phyloP scores from a whole-genome alignment of 2,329 filamentous ascomycete genomes.

The Aspergillus thermomutatus region DNA sequence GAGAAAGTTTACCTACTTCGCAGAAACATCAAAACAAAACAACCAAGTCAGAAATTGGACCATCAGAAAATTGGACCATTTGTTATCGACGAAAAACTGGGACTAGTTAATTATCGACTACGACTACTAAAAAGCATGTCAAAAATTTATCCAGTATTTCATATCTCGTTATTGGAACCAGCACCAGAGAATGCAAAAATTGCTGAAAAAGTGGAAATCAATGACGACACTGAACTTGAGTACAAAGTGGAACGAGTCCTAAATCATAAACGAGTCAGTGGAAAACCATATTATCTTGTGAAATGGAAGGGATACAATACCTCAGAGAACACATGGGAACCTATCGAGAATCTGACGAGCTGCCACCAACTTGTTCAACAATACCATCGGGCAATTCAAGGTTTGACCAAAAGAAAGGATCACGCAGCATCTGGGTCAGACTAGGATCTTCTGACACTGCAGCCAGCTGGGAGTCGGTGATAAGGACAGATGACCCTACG shows the following conservation, averaged over 20 bases:
- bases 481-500: no score
- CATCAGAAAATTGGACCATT: not conserved
- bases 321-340: conserved; percentile 7
- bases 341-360: conserved; percentile 6
- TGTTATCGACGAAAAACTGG: not conserved
- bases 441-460: no score
- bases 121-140: not conserved
- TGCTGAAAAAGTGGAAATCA: not conserved
- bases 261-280: not conserved
- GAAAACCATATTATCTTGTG: conserved; percentile 1
- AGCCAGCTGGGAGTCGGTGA: no score
- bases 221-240: not conserved
- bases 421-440: no score
- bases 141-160: conserved; percentile 1
- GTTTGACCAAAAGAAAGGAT: no score
- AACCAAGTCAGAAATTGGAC: conserved; percentile 2
- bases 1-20: conserved; percentile 2
- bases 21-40: conserved; percentile 3
- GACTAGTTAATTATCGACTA: not conserved
- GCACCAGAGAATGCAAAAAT: not conserved
- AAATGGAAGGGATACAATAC: not conserved
- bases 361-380: conserved; percentile 1
- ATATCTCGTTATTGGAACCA: not conserved
- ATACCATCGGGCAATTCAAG: not conserved
- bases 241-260: not conserved